Conservation (phyloP, 306 rosid species). For the Phaseolus lunatus region DNA sequence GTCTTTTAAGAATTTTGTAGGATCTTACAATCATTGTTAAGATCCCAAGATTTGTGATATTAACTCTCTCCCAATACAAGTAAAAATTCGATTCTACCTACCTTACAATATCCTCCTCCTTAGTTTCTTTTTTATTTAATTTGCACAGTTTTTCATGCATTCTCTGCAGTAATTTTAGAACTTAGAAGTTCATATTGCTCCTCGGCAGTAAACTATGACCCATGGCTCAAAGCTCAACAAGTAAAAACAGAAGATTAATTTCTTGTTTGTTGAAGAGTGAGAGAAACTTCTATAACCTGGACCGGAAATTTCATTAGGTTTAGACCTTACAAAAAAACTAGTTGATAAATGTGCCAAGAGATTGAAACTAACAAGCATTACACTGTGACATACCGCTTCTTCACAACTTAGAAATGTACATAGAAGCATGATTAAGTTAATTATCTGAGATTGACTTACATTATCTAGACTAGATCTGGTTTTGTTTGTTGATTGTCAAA, state of each 20-base stretch:
- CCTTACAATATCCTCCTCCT: neutral
- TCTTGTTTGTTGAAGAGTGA: neutral
- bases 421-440: constrained; percentile 20
- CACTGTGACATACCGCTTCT: constrained; percentile 9
- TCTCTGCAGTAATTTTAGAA: neutral
- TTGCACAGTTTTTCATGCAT: neutral
- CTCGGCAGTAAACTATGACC: neutral
- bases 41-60: neutral
- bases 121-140: neutral
- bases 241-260: neutral
- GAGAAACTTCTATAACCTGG: neutral
- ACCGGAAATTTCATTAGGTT: neutral
- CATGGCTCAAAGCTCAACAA: neutral
- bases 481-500: constrained; percentile 11
- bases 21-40: neutral
- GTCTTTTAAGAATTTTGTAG: neutral
- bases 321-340: neutral
- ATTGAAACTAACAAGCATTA: neutral
- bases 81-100: neutral
- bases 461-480: neutral
- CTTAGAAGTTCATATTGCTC: neutral
- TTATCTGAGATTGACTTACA: neutral
- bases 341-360: neutral
- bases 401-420: neutral
- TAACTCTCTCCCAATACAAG: constrained; percentile 16